phyloP scores from a whole-genome alignment of 192 early-diverging fungal genomes.

The Chytriomyces hyalinus region DNA sequence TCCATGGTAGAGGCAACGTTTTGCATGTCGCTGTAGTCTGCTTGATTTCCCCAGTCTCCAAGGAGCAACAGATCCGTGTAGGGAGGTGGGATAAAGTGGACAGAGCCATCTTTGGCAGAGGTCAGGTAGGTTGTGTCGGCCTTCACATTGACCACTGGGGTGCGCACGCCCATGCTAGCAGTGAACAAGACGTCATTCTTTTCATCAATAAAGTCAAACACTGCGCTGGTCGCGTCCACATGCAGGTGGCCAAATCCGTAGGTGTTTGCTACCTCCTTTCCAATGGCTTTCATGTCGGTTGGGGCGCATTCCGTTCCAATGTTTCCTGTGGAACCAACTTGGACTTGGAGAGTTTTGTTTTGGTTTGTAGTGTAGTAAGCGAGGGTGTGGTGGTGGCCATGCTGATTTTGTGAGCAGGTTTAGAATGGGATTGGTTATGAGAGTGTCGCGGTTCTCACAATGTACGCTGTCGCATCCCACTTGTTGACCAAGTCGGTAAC shows the following conservation, averaged over 20 bases:
- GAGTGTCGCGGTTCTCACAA: background rate
- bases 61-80: conserved; percentile 4
- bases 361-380: conserved; percentile 17
- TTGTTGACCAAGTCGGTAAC: conserved; percentile 12
- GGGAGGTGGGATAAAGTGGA: background rate
- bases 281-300: background rate
- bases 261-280: background rate
- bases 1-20: conserved; percentile 4
- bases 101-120: background rate
- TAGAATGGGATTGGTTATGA: background rate
- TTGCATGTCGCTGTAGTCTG: conserved; percentile 1
- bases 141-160: conserved; percentile 1
- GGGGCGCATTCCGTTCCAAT: conserved; percentile 19
- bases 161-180: background rate
- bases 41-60: conserved; percentile 21
- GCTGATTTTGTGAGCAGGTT: too few relatives aligned
- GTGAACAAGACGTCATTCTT: background rate
- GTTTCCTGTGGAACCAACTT: conserved; percentile 23
- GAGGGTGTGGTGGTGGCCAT: background rate
- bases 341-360: conserved; percentile 17
- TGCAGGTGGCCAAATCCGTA: conserved; percentile 25
- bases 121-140: background rate
- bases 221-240: background rate
- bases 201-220: conserved; percentile 9
- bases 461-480: conserved; percentile 18